These are phyloP conservation scores for Phyllosticta capitalensis DNA, from an alignment of 2,329 filamentous ascomycete genomes.

Conservation along the genomic window DNA sequence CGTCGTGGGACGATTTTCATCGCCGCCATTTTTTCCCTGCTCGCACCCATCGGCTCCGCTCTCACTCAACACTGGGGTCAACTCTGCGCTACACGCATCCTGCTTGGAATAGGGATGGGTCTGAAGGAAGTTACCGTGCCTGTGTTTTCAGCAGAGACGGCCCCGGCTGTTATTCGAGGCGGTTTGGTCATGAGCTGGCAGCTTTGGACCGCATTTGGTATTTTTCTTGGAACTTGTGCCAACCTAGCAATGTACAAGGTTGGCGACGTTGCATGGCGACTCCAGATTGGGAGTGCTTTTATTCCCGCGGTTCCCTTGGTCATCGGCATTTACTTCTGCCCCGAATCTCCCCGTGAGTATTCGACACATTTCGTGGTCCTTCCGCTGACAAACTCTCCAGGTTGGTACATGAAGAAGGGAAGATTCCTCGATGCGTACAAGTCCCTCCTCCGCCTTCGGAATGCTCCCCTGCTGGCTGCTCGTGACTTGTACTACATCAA, in stretches of 20 bases:
- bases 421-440: constrained; percentile 28
- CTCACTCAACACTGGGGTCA: constrained; percentile 31
- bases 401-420: constrained; percentile 34
- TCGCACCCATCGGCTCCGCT: constrained; percentile 27
- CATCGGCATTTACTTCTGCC: constrained; percentile 31
- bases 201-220: constrained; percentile 35
- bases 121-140: constrained; percentile 37
- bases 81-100: constrained; percentile 21
- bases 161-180: constrained; percentile 30
- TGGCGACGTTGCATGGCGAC: constrained; percentile 27
- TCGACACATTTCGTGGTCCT: too few species aligned
- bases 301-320: constrained; percentile 29
- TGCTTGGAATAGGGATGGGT: constrained; percentile 36
- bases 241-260: constrained; percentile 30
- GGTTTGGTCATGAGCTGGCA: constrained; percentile 40
- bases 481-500: constrained; percentile 36
- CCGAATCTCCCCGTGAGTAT: constrained; percentile 22
- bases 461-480: constrained; percentile 31
- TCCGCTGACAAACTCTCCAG: not conserved
- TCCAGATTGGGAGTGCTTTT: constrained; percentile 32
- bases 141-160: constrained; percentile 30
- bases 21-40: constrained; percentile 19
- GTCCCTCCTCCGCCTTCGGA: constrained; percentile 31
- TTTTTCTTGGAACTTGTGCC: constrained; percentile 35
- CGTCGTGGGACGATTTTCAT: constrained; percentile 23